Evolutionary conservation across 768 basidiomycete genomes (phyloP).

Genomic region (Kockovaella imperatae): DNA sequence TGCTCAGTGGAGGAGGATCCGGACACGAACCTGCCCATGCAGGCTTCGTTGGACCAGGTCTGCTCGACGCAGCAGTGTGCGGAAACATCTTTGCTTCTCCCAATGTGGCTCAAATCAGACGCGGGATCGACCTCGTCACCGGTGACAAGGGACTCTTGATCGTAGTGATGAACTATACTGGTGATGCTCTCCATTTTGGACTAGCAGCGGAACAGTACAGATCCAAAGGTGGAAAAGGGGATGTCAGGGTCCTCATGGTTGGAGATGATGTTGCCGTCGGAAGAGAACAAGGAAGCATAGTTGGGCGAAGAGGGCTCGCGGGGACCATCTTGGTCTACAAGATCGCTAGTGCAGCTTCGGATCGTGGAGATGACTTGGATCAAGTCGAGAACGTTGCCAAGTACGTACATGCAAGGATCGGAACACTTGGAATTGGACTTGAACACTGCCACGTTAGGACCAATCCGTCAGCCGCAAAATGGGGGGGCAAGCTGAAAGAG

Average conservation of each 20-base stretch:
- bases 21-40: constrained; percentile 88
- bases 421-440: constrained; percentile 46
- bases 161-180: constrained; percentile 44
- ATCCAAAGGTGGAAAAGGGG: constrained; percentile 31
- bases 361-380: constrained; percentile 40
- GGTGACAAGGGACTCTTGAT: constrained; percentile 40
- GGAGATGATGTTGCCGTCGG: constrained; percentile 49
- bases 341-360: constrained; percentile 45
- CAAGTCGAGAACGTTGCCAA: constrained; percentile 40
- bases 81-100: constrained; percentile 88
- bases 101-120: constrained; percentile 71
- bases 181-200: constrained; percentile 47
- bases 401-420: constrained; percentile 35
- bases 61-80: constrained; percentile 74
- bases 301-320: constrained; percentile 46
- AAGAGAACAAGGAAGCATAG: constrained; percentile 44
- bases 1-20: constrained; percentile 46
- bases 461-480: too few species aligned
- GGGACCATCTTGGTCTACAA: constrained; percentile 48
- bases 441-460: constrained; percentile 46
- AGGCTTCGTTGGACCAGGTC: constrained; percentile 78
- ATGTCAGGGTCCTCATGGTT: constrained; percentile 42
- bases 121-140: constrained; percentile 62
- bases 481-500: too few species aligned
- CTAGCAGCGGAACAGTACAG: constrained; percentile 43